phyloP scores from a whole-genome alignment of 257 asterid genomes.

The Scutellaria minor region DNA sequence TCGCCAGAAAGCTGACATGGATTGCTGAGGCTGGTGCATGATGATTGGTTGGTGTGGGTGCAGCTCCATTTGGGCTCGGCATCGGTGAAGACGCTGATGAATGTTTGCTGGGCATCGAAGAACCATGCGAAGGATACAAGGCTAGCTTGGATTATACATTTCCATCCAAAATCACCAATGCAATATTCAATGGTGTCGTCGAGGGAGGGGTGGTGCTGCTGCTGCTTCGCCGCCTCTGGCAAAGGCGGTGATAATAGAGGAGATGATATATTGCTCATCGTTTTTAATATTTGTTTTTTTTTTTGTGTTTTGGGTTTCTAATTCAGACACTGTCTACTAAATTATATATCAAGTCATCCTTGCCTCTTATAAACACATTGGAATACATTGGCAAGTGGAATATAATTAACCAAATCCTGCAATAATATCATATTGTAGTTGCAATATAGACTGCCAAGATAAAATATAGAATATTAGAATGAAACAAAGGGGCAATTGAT shows the following conservation, averaged over 20 bases:
- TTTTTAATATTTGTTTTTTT: too few species aligned
- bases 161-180: constrained; percentile 72
- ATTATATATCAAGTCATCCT: too few species aligned
- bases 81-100: constrained; percentile 68
- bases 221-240: neutral
- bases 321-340: too few species aligned
- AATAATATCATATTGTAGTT: too few species aligned
- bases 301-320: too few species aligned
- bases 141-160: constrained; percentile 52
- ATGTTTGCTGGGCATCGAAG: constrained; percentile 74
- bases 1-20: constrained; percentile 45
- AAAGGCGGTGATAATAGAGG: constrained; percentile 15
- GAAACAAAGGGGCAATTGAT: too few species aligned
- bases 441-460: too few species aligned
- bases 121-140: constrained; percentile 66
- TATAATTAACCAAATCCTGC: too few species aligned
- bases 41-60: neutral
- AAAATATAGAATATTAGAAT: too few species aligned
- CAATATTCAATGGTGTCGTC: constrained; percentile 66
- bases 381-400: too few species aligned
- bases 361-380: too few species aligned
- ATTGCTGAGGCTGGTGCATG: constrained; percentile 17
- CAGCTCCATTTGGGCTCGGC: constrained; percentile 64
- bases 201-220: constrained; percentile 39
- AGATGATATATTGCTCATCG: too few species aligned